phyloP scores from a whole-genome alignment of 2,329 filamentous ascomycete species.

The Metarhizium anisopliae region DNA sequence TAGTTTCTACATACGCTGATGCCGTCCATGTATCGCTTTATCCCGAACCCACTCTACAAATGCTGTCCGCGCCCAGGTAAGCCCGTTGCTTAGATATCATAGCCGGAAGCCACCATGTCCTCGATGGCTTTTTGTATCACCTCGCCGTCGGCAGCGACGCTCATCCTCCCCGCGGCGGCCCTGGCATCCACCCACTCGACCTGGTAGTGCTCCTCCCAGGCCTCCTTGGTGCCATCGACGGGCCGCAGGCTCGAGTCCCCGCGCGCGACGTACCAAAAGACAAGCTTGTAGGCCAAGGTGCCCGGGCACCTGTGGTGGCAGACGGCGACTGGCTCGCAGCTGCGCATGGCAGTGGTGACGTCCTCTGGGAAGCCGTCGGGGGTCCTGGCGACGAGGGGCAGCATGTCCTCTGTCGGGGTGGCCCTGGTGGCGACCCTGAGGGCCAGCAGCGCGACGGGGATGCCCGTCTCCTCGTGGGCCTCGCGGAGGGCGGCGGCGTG shows the following conservation, averaged over 20 bases:
- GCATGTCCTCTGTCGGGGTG: constrained; percentile 14
- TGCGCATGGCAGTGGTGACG: constrained; percentile 20
- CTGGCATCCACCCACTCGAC: constrained; percentile 16
- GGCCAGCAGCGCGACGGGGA: constrained; percentile 27
- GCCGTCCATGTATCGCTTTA: too few relatives aligned
- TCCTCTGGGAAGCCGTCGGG: constrained; percentile 6
- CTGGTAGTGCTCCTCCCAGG: constrained; percentile 17
- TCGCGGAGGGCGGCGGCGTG: constrained; percentile 34
- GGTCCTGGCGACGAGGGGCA: neutral
- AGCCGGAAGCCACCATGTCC: constrained; percentile 18
- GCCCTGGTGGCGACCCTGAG: constrained; percentile 32
- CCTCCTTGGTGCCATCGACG: constrained; percentile 19
- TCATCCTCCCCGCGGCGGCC: constrained; percentile 14
- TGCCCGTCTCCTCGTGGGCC: constrained; percentile 38
- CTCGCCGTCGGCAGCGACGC: constrained; percentile 13
- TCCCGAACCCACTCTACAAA: too few relatives aligned
- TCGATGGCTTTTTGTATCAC: constrained; percentile 18
- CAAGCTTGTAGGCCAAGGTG: constrained; percentile 26
- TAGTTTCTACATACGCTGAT: too few relatives aligned
- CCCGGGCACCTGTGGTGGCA: constrained; percentile 26
- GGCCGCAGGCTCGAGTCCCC: constrained; percentile 17
- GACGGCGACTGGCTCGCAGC: constrained; percentile 27
- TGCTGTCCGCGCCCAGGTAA: neutral
- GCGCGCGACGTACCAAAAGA: constrained; percentile 31
- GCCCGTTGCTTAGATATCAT: constrained; percentile 11